These are phyloP conservation scores for Sphaerosporella brunnea DNA, from an alignment of 495 filamentous ascomycete species.

Conservation along the genomic window DNA sequence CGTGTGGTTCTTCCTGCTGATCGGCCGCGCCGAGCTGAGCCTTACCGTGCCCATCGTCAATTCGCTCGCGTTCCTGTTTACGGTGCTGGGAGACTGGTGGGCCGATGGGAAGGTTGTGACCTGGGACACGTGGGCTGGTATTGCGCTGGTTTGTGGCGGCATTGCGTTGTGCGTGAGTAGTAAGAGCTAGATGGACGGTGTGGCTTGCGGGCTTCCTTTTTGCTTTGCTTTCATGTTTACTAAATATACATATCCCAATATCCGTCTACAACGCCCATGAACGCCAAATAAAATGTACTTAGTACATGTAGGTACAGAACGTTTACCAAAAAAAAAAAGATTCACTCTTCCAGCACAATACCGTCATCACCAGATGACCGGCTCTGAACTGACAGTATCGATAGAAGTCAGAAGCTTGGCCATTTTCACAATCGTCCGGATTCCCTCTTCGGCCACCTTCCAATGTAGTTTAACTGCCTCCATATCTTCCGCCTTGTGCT, in stretches of 20 bases:
- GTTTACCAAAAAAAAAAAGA: no score
- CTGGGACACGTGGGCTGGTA: slow-evolving; percentile 63
- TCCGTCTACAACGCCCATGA: no score
- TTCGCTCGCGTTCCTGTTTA: slow-evolving; percentile 85
- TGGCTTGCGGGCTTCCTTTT: no score
- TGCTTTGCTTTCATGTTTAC: no score
- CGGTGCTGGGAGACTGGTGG: slow-evolving; percentile 88
- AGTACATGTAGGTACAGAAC: no score
- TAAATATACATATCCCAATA: no score
- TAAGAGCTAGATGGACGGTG: slow-evolving; percentile 30
- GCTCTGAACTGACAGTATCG: not conserved
- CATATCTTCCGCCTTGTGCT: slow-evolving; percentile 19
- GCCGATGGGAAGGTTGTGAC: slow-evolving; percentile 78
- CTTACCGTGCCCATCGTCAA: slow-evolving; percentile 91
- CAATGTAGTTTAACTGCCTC: slow-evolving; percentile 19
- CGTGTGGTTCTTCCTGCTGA: slow-evolving; percentile 91
- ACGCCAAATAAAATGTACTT: no score
- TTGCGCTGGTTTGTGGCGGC: slow-evolving; percentile 60
- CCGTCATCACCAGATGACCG: not conserved
- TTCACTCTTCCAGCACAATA: no score
- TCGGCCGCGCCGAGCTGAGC: slow-evolving; percentile 88
- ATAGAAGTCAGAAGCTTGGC: slow-evolving; percentile 16
- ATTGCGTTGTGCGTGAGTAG: slow-evolving; percentile 75
- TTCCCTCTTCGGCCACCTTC: slow-evolving; percentile 21
- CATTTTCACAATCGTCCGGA: slow-evolving; percentile 21